These are phyloP conservation scores for Scutellaria minor DNA, from an alignment of 257 asterid species.

Conservation along the genomic window DNA sequence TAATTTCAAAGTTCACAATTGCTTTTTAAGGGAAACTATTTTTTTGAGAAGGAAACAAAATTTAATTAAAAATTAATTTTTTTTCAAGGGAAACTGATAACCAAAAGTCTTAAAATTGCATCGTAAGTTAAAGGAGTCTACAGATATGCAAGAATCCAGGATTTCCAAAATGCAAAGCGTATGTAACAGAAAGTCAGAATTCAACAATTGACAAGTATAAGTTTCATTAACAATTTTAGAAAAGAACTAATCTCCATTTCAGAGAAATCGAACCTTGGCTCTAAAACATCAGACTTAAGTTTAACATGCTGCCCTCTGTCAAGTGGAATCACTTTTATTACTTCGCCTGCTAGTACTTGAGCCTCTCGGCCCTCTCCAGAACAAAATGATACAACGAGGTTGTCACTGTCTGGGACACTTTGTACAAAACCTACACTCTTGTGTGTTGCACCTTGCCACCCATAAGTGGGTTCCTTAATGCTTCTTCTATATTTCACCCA, in stretches of 20 bases:
- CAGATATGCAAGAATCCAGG: slow-evolving; percentile 22
- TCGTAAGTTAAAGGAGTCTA: not conserved
- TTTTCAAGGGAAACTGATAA: not conserved
- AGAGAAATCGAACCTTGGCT: slow-evolving; percentile 72
- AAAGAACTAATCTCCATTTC: slow-evolving; percentile 17
- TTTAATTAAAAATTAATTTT: no score
- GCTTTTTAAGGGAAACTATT: not conserved
- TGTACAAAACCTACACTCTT: slow-evolving; percentile 97
- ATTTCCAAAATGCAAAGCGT: not conserved
- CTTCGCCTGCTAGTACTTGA: slow-evolving; percentile 61
- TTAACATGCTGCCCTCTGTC: slow-evolving; percentile 99
- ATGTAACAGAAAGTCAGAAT: not conserved
- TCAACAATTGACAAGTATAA: slow-evolving; percentile 7
- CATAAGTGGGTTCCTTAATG: slow-evolving; percentile 71
- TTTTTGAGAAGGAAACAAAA: not conserved
- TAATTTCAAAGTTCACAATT: not conserved
- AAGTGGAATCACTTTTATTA: slow-evolving; percentile 85
- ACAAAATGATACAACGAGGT: slow-evolving; percentile 84
- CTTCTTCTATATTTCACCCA: slow-evolving; percentile 94
- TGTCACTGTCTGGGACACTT: slow-evolving; percentile 74
- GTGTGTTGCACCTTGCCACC: slow-evolving; percentile 95
- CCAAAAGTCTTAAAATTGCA: not conserved
- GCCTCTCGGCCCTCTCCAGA: slow-evolving; percentile 82
- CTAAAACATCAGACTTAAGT: slow-evolving; percentile 82
- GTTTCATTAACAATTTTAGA: not conserved